A percentile compares a stretch with the other conserved stretches of the same genome.
These are phyloP conservation scores for Alnus rubra DNA, from an alignment of 306 rosid species.

Conservation along the genomic window DNA sequence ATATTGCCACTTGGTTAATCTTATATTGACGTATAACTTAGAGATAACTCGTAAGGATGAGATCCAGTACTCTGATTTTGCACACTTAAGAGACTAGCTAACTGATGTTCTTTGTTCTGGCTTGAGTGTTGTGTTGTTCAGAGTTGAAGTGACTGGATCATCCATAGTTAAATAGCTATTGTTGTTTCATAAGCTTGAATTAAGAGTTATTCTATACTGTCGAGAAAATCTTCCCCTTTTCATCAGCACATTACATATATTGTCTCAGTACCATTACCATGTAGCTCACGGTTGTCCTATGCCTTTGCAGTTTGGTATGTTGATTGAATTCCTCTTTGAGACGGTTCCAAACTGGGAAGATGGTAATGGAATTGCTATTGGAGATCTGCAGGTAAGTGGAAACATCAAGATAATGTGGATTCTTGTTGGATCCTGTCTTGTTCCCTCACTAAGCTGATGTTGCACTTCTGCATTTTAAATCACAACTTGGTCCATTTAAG, in stretches of 20 bases:
- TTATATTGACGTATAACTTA: constrained; percentile 9
- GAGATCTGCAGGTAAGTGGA: constrained; percentile 85
- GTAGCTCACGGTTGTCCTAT: constrained; percentile 26
- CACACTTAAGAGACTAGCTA: not conserved
- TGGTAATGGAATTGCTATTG: constrained; percentile 68
- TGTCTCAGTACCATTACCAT: constrained; percentile 25
- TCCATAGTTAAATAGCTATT: not conserved
- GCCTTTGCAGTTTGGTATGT: constrained; percentile 90
- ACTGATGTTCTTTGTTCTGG: not conserved
- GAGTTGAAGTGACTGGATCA: not conserved
- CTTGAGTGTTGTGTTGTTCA: not conserved
- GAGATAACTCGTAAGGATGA: not conserved
- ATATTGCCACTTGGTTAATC: not conserved
- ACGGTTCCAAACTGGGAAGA: constrained; percentile 71
- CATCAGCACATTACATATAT: too few species aligned
- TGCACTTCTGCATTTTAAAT: not conserved
- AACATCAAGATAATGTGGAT: constrained; percentile 13
- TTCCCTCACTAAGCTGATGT: not conserved
- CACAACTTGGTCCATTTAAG: not conserved
- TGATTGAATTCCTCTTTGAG: constrained; percentile 84
- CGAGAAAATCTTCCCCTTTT: not conserved
- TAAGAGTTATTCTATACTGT: not conserved
- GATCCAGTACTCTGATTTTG: not conserved
- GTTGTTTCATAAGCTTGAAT: not conserved
- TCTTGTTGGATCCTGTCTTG: not conserved